Percentiles rank a stretch among this genome's conserved stretches.
These are phyloP conservation scores for Poa pratensis DNA, from an alignment of 176 grass and related monocot genomes.

Conservation along the genomic window DNA sequence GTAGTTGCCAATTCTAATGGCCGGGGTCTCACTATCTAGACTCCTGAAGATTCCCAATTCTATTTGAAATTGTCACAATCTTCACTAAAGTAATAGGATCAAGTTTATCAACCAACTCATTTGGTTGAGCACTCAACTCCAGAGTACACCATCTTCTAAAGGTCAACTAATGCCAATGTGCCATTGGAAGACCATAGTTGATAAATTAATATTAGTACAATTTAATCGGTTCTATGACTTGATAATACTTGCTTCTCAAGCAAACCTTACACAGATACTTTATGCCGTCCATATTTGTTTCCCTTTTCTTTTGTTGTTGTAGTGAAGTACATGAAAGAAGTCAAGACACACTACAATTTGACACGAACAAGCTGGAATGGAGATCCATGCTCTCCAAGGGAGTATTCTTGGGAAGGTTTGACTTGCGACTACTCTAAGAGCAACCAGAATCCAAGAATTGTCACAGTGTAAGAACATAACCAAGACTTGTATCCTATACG, in stretches of 20 bases:
- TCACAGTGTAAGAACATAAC: conserved; percentile 25
- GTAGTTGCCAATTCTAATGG: neutral
- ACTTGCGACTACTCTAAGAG: conserved; percentile 4
- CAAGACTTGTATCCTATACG: neutral
- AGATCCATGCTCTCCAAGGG: conserved; percentile 44
- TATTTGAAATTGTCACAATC: neutral
- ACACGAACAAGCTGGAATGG: conserved; percentile 21
- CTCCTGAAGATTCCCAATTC: neutral
- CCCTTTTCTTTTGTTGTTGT: neutral
- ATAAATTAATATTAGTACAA: neutral
- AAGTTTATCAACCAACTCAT: neutral
- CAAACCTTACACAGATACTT: neutral
- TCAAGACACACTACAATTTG: conserved; percentile 18
- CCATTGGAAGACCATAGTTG: neutral
- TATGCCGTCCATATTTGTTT: neutral
- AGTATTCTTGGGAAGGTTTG: conserved; percentile 25
- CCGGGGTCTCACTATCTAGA: neutral
- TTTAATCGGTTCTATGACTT: neutral
- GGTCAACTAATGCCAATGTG: neutral
- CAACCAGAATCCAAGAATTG: conserved; percentile 1
- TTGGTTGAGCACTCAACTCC: neutral
- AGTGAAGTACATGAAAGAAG: conserved; percentile 15
- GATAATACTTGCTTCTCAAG: neutral
- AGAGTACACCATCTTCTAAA: neutral
- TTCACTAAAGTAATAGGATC: neutral